phyloP scores from a whole-genome alignment of 176 grass and related monocot species.

The Aegilops tauschii region DNA sequence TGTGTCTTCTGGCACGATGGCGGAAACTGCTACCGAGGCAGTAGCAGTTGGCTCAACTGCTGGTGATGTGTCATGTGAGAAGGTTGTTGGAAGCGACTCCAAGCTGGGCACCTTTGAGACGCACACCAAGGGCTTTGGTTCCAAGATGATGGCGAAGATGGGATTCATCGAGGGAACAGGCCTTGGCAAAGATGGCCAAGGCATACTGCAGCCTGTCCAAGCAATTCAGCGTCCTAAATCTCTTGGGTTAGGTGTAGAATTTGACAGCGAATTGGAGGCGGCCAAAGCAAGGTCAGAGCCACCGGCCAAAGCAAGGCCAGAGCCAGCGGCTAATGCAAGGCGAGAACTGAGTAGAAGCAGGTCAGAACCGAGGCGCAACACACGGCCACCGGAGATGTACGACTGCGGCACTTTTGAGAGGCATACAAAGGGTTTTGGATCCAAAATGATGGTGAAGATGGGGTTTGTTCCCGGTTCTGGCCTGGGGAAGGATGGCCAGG shows the following conservation, averaged over 20 bases:
- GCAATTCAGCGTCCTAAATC: slow-evolving; percentile 79
- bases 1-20: slow-evolving; percentile 70
- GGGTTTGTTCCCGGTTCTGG: slow-evolving; percentile 71
- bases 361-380: slow-evolving; percentile 24
- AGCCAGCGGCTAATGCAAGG: slow-evolving; percentile 10
- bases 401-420: slow-evolving; percentile 75
- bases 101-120: slow-evolving; percentile 73
- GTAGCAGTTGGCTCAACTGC: slow-evolving; percentile 37
- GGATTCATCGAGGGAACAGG: slow-evolving; percentile 79
- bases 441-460: slow-evolving; percentile 91
- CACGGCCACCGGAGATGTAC: not conserved
- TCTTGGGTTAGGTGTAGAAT: slow-evolving; percentile 78
- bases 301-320: slow-evolving; percentile 23
- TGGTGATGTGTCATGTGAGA: slow-evolving; percentile 26
- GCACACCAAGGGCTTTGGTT: slow-evolving; percentile 92
- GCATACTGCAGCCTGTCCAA: slow-evolving; percentile 78
- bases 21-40: slow-evolving; percentile 40
- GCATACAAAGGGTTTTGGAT: slow-evolving; percentile 91
- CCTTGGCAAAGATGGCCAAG: slow-evolving; percentile 87
- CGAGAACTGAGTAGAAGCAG: slow-evolving; percentile 30
- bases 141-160: slow-evolving; percentile 98
- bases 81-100: slow-evolving; percentile 21
- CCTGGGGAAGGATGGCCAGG: slow-evolving; percentile 76
- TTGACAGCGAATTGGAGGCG: slow-evolving; percentile 45
- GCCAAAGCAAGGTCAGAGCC: slow-evolving; percentile 26